Evolutionary conservation across 2,329 filamentous ascomycete genomes (phyloP).

Genomic region (Hymenotorrendiella dingleyae): DNA sequence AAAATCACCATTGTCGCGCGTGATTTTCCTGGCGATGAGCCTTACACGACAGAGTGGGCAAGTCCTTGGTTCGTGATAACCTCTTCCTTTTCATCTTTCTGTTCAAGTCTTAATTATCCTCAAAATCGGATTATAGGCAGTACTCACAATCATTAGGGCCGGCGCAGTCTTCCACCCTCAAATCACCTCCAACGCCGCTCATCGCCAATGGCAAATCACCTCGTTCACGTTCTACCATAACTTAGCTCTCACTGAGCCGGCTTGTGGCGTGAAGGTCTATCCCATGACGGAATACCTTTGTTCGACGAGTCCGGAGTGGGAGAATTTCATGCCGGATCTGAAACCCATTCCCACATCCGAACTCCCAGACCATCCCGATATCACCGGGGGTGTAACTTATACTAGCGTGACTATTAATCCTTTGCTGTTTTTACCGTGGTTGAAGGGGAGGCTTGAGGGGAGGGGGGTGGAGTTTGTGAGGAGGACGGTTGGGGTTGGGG

Average conservation of each 20-base stretch:
- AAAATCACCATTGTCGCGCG: slow-evolving; percentile 22
- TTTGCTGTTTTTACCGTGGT: slow-evolving; percentile 18
- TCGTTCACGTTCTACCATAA: slow-evolving; percentile 21
- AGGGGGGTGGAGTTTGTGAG: slow-evolving; percentile 22
- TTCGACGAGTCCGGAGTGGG: slow-evolving; percentile 9
- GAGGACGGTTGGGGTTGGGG: slow-evolving; percentile 11
- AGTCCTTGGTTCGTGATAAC: slow-evolving; percentile 22
- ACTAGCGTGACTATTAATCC: slow-evolving; percentile 23
- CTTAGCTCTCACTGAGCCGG: slow-evolving; percentile 15
- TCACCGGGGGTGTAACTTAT: slow-evolving; percentile 20
- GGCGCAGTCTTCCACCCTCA: slow-evolving; percentile 26
- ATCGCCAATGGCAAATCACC: slow-evolving; percentile 20
- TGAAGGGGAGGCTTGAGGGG: slow-evolving; percentile 11
- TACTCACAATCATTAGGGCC: slow-evolving; percentile 16
- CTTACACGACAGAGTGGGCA: slow-evolving; percentile 21
- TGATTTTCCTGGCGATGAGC: slow-evolving; percentile 24
- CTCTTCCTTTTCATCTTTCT: not conserved
- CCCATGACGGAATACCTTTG: slow-evolving; percentile 25
- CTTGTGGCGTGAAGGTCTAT: slow-evolving; percentile 20
- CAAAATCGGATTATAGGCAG: not conserved
- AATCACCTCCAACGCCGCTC: slow-evolving; percentile 3
- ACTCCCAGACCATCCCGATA: slow-evolving; percentile 12
- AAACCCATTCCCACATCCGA: slow-evolving; percentile 9
- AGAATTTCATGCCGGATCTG: slow-evolving; percentile 19
- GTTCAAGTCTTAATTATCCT: not conserved